Base-by-base conservation (phyloP, 495 filamentous ascomycete genomes). In the Xylaria sp. region DNA sequence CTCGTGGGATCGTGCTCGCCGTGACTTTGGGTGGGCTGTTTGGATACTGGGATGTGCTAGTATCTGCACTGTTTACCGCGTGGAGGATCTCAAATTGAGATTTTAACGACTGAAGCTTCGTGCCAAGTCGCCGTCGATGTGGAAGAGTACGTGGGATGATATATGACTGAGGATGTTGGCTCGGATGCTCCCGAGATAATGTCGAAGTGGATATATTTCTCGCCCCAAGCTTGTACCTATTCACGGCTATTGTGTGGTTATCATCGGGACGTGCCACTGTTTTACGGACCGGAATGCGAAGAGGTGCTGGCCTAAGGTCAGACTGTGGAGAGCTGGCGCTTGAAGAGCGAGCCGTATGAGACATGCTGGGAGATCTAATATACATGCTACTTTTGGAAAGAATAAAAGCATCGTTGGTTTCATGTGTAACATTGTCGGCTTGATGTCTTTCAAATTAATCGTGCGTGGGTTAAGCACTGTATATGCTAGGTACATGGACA, bases 51-150 rank as follows among this genome's bases (percentile, higher is more conserved):
- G 61, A 29, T 21, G 48, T 12, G 55, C 67, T 62, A 61, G 55
- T n/a, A 43, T 80, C 73, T 55, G 65, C 41, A 61, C 53, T 75
- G 35, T 73, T 80, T 12, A 78, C 71, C 9, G 78, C 74, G 65
- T 82, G 80, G 37, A 84, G 75, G 1, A 75, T 73, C 71, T 85
- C 82, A 40, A 83, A 86, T 21, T 78, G 84, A 24, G 82, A 82
- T 35, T 83, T 74, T 5, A 85, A 72, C 5, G 77, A 69, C 11
- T 76, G 74, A 11, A 86, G 65, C 57, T 74, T 71, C 41, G 72
- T 44, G 7, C 71, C 66, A 7, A 76, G 52, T 29, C 12, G 31
- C 19, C 69, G 77, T 50, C 53, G 70, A 31, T 68, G 70, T n/a
- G 72, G 72, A 61, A 37, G 21, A 41, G 21, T 33, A 46, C 67